These are phyloP conservation scores for Mucuna pruriens DNA, from an alignment of 306 rosid species.

Conservation along the genomic window DNA sequence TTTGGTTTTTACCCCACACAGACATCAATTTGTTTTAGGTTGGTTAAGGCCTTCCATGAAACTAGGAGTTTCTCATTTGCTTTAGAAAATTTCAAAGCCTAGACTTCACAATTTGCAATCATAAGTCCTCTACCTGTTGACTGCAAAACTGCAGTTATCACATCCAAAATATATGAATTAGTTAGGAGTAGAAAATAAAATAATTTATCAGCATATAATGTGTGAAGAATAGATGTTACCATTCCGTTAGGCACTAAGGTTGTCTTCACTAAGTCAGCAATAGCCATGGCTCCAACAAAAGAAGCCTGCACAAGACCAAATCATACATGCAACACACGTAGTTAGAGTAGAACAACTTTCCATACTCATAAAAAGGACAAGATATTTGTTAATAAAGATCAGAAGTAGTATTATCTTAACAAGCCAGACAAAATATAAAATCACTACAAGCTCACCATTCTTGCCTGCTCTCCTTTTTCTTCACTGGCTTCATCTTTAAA, in stretches of 20 bases:
- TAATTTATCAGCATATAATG: neutral
- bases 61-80: neutral
- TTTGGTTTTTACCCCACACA: neutral
- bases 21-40: neutral
- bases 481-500: constrained; percentile 94
- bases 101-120: neutral
- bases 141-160: constrained; percentile 70
- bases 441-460: constrained; percentile 70
- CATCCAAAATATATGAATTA: constrained; percentile 10
- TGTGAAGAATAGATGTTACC: constrained; percentile 51
- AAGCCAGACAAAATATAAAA: constrained; percentile 19
- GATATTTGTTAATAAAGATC: neutral
- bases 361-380: neutral
- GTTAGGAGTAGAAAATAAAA: neutral
- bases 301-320: constrained; percentile 65
- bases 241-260: constrained; percentile 97
- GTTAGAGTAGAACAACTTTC: constrained; percentile 2
- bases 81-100: neutral
- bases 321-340: neutral
- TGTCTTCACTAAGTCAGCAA: constrained; percentile 96
- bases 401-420: neutral
- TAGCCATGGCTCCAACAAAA: constrained; percentile 93
- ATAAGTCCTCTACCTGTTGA: constrained; percentile 90
- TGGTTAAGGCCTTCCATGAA: neutral
- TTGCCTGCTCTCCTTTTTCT: constrained; percentile 96